Percentiles rank a stretch among this genome's conserved stretches.
These are phyloP conservation scores for Helotiales sp. DNA, from an alignment of 2,329 filamentous ascomycete species.

Conservation along the genomic window DNA sequence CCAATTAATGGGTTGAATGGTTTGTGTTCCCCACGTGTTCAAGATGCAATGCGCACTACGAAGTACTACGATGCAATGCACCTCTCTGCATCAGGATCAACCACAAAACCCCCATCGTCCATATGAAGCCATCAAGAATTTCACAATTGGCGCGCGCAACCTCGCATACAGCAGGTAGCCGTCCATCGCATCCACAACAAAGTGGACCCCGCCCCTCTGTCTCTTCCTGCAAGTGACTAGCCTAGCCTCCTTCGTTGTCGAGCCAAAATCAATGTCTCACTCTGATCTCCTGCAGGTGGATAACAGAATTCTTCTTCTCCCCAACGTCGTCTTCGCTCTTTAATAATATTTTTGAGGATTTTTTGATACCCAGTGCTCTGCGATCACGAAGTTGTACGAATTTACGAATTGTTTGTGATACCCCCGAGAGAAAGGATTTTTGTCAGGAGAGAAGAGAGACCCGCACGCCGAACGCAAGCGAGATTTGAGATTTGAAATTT, in stretches of 20 bases:
- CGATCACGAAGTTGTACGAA: too few relatives aligned
- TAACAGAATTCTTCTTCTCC: background rate
- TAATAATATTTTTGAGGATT: background rate
- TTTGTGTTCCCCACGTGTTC: background rate
- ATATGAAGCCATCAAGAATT: too few relatives aligned
- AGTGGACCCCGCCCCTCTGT: too few relatives aligned
- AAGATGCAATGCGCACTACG: background rate
- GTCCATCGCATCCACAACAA: too few relatives aligned
- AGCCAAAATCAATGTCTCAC: background rate
- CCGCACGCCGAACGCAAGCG: too few relatives aligned
- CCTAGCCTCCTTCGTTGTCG: background rate
- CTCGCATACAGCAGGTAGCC: too few relatives aligned
- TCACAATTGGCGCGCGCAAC: background rate
- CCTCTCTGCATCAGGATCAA: background rate
- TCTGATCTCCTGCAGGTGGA: background rate
- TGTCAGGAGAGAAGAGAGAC: too few relatives aligned
- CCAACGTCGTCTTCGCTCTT: background rate
- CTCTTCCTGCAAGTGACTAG: constrained; percentile 1
- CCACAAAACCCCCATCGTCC: background rate
- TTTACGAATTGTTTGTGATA: background rate
- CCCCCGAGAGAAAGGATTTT: background rate
- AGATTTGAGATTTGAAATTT: too few relatives aligned
- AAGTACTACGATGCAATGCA: too few relatives aligned
- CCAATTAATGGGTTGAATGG: too few relatives aligned
- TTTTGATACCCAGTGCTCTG: too few relatives aligned